phyloP scores from a whole-genome alignment of 73 alveolate genomes.

The Stentor coeruleus region DNA sequence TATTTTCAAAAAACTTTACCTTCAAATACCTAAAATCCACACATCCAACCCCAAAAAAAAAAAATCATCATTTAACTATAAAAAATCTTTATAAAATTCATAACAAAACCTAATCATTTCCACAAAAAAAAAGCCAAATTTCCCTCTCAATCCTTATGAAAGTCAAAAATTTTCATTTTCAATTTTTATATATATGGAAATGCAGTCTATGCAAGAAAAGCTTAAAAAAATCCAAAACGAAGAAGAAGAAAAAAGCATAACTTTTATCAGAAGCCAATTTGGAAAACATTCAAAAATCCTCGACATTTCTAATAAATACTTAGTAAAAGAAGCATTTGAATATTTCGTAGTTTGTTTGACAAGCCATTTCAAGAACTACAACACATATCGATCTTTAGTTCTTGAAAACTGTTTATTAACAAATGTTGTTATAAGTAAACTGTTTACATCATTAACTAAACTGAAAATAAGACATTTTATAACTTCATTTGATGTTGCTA shows the following conservation, averaged over 20 bases:
- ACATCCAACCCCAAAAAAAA: no score
- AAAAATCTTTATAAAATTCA: no score
- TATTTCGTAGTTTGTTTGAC: neutral
- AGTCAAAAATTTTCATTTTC: neutral
- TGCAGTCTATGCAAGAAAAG: constrained; percentile 10
- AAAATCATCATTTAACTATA: no score
- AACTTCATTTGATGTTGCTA: neutral
- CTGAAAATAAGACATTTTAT: neutral
- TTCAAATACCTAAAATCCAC: no score
- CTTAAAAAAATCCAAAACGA: neutral
- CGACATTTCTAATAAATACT: constrained; percentile 18
- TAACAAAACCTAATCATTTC: no score
- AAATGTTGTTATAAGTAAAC: neutral
- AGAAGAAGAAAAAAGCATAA: constrained; percentile 11
- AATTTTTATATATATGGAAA: neutral
- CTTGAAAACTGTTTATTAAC: constrained; percentile 11
- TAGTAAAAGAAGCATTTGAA: neutral
- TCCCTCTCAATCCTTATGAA: neutral
- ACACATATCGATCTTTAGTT: neutral
- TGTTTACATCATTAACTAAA: neutral
- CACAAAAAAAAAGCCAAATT: neutral
- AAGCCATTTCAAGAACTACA: neutral
- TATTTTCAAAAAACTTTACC: no score
- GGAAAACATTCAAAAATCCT: neutral
- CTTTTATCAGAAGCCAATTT: neutral